phyloP scores from a whole-genome alignment of 805 yeast species.

The Candida ascalaphidarum region DNA sequence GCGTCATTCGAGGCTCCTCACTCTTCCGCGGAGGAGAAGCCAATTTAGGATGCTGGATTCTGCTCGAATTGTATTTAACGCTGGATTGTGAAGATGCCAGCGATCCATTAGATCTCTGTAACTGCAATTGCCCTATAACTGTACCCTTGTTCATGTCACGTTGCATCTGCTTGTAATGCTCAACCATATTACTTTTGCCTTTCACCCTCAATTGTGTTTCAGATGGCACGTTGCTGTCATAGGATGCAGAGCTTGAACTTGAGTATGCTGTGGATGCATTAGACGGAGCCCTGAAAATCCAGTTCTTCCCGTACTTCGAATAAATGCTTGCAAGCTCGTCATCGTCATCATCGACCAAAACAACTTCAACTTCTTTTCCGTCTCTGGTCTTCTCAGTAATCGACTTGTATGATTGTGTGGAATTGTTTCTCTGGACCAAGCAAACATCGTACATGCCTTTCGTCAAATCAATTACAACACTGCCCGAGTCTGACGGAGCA shows the following conservation, averaged over 20 bases:
- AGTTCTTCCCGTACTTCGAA: slow-evolving; percentile 26
- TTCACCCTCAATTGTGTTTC: slow-evolving; percentile 7
- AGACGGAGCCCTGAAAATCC: slow-evolving; percentile 16
- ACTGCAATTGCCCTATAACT: too few species aligned
- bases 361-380: slow-evolving; percentile 35
- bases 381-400: slow-evolving; percentile 27
- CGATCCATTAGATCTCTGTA: too few species aligned
- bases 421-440: slow-evolving; percentile 24
- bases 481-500: slow-evolving; percentile 23
- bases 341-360: slow-evolving; percentile 32
- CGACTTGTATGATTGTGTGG: slow-evolving; percentile 28
- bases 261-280: slow-evolving; percentile 7
- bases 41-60: too few species aligned
- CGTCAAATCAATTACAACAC: slow-evolving; percentile 34
- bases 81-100: too few species aligned
- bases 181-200: background rate
- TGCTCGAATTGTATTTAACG: too few species aligned
- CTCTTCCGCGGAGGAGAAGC: too few species aligned
- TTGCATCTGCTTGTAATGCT: background rate
- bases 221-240: slow-evolving; percentile 12
- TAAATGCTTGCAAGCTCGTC: slow-evolving; percentile 29
- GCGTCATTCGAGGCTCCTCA: too few species aligned
- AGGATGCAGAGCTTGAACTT: slow-evolving; percentile 8
- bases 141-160: too few species aligned
- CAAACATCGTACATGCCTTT: slow-evolving; percentile 30